Evolutionary conservation across 2,329 filamentous ascomycete genomes (phyloP).

Genomic region (Phialophora macrospora): DNA sequence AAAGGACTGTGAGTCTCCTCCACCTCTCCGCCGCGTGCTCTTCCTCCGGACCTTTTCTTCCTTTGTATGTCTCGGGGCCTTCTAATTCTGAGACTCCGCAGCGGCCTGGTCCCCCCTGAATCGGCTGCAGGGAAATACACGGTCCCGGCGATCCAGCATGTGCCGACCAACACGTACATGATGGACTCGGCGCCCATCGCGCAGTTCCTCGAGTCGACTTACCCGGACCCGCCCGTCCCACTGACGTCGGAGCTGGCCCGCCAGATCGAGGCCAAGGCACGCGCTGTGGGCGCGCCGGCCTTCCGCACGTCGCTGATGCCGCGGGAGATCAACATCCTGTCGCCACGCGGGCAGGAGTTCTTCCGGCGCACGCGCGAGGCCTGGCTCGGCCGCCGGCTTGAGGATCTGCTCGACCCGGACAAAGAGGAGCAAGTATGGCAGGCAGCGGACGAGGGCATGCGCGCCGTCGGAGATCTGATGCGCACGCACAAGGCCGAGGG

Average conservation of each 20-base stretch:
- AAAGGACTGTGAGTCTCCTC: slow-evolving; percentile 46
- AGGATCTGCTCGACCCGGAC: slow-evolving; percentile 43
- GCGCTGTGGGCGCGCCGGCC: slow-evolving; percentile 40
- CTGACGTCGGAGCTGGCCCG: slow-evolving; percentile 46
- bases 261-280: slow-evolving; percentile 44
- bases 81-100: slow-evolving; percentile 23
- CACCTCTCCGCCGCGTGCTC: slow-evolving; percentile 14
- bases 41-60: not conserved
- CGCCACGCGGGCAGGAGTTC: slow-evolving; percentile 46
- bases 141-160: slow-evolving; percentile 50
- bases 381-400: slow-evolving; percentile 44
- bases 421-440: slow-evolving; percentile 43
- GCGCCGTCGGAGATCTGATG: slow-evolving; percentile 44
- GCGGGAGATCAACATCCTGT: slow-evolving; percentile 47
- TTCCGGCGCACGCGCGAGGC: slow-evolving; percentile 50
- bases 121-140: slow-evolving; percentile 45
- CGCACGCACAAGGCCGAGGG: slow-evolving; percentile 45
- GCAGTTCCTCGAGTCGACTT: slow-evolving; percentile 49
- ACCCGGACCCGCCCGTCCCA: slow-evolving; percentile 46
- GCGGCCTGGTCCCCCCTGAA: slow-evolving; percentile 39
- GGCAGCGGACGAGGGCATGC: slow-evolving; percentile 39
- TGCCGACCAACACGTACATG: slow-evolving; percentile 47
- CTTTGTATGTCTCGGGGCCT: slow-evolving; percentile 10
- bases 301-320: slow-evolving; percentile 46
- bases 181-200: slow-evolving; percentile 51